These are phyloP conservation scores for Lachancea fermentati DNA, from an alignment of 805 yeast genomes.

Conservation along the genomic window DNA sequence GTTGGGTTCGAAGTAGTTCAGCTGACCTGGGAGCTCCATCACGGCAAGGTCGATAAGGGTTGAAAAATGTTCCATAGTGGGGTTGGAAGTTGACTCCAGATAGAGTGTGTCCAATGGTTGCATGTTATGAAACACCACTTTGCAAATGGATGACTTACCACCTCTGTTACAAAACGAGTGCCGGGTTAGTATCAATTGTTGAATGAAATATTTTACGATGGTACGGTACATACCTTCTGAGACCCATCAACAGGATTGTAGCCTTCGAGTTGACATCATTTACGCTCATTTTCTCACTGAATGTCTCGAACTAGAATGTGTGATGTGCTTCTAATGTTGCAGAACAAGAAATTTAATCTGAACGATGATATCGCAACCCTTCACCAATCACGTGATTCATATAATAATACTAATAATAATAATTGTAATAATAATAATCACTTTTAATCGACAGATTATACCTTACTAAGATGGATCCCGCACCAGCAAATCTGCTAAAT, in stretches of 20 bases:
- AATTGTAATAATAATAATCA: no score
- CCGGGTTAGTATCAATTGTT: neutral
- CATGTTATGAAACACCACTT: conserved; percentile 94
- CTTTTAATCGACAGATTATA: no score
- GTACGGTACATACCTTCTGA: conserved; percentile 46
- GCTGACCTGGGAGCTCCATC: conserved; percentile 93
- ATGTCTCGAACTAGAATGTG: neutral
- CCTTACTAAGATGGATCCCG: no score
- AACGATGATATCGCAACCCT: no score
- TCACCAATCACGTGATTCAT: no score
- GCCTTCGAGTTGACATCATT: conserved; percentile 51
- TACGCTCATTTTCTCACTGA: conserved; percentile 8
- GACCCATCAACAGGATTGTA: conserved; percentile 83
- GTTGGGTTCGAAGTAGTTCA: conserved; percentile 80
- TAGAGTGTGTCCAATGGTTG: conserved; percentile 91
- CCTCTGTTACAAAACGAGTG: conserved; percentile 38
- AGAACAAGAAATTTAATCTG: neutral
- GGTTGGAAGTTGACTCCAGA: conserved; percentile 83
- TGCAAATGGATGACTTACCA: conserved; percentile 93
- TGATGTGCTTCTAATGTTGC: neutral
- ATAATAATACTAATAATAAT: no score
- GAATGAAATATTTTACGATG: neutral
- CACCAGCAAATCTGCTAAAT: no score
- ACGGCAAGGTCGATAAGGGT: conserved; percentile 83
- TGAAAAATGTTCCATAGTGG: conserved; percentile 76